phyloP scores from a whole-genome alignment of 768 basidiomycete species.

The Tylopilus intermedius region DNA sequence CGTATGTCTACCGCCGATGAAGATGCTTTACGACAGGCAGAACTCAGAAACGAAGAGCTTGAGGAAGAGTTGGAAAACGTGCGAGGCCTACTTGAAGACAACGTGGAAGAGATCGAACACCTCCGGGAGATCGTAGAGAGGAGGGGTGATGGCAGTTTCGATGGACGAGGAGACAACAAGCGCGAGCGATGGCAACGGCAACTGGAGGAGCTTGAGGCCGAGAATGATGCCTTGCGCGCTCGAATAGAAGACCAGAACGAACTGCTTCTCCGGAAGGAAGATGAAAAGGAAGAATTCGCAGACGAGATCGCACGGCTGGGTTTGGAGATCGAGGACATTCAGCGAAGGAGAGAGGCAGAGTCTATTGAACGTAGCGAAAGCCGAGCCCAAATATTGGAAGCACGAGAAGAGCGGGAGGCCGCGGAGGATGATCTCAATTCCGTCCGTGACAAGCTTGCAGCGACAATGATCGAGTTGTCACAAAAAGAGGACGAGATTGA shows the following conservation, averaged over 20 bases:
- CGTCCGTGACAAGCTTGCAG: constrained; percentile 71
- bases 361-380: constrained; percentile 67
- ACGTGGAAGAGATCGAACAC: constrained; percentile 76
- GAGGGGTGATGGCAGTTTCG: constrained; percentile 40
- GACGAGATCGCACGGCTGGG: constrained; percentile 63
- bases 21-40: constrained; percentile 49
- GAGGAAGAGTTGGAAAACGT: constrained; percentile 72
- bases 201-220: constrained; percentile 55
- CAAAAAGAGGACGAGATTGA: constrained; percentile 87
- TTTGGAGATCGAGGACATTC: constrained; percentile 62
- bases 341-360: constrained; percentile 58
- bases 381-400: constrained; percentile 65
- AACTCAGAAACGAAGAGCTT: constrained; percentile 60
- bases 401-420: constrained; percentile 67
- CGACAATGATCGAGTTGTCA: constrained; percentile 75
- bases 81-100: constrained; percentile 69
- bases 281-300: constrained; percentile 65
- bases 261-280: constrained; percentile 51
- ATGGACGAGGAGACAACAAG: constrained; percentile 37
- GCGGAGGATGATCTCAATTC: constrained; percentile 77
- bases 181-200: constrained; percentile 44
- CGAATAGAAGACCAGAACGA: constrained; percentile 57
- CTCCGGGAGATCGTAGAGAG: constrained; percentile 65
- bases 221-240: constrained; percentile 57
- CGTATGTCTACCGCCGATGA: constrained; percentile 40